Base-by-base conservation (phyloP, 768 basidiomycete genomes). In the Dioszegia crocea region DNA sequence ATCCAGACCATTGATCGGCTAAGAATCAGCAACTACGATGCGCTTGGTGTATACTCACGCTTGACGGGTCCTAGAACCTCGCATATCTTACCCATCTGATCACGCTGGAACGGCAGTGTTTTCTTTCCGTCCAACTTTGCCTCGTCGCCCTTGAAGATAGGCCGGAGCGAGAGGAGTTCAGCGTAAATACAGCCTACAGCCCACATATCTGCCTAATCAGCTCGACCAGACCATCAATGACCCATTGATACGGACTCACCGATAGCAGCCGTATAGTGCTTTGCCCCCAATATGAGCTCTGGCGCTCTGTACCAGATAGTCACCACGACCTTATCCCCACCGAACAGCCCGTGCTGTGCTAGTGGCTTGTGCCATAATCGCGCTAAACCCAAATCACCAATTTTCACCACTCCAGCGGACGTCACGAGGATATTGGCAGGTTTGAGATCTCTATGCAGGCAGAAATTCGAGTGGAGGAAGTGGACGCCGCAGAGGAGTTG, bases 291-390 rank as follows among this genome's bases (percentile, higher is more conserved):
- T 10, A 99, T 82, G 2, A 99, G 84, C 73, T 99, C 96, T 0
- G 96, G 96, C 6, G 91, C 91, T 52, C 96, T 88, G 75, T 99
- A 99, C 96, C 96, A 98, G 71, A 99, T 98, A 0, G 96, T 99
- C 12, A 99, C 96, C 33, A 98, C 96, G 26, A 99, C 93, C 70
- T 98, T 98, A 79, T 99, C 96, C 16, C 93, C 93, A 0, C 86
- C 85, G 73, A 89, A 91, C 1, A 99, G 80, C 47, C 72, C 72
- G 1, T 64, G 61, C 1, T 88, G 87, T 64, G 96, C 92, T 1
- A 99, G 81, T 5, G 96, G 96, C 60, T 91, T 86, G 70, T 91
- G 87, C 58, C 89, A 87, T 29, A 98, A 82, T 30, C 96, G 84
- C 0, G 96, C 96, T 16, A 99, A 84, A 23, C 96, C 96, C 1